A percentile compares a stretch with the other conserved stretches of the same genome.
Evolutionary conservation across 2,329 filamentous ascomycete genomes (phyloP).

Genomic region (Passalora sequoiae): DNA sequence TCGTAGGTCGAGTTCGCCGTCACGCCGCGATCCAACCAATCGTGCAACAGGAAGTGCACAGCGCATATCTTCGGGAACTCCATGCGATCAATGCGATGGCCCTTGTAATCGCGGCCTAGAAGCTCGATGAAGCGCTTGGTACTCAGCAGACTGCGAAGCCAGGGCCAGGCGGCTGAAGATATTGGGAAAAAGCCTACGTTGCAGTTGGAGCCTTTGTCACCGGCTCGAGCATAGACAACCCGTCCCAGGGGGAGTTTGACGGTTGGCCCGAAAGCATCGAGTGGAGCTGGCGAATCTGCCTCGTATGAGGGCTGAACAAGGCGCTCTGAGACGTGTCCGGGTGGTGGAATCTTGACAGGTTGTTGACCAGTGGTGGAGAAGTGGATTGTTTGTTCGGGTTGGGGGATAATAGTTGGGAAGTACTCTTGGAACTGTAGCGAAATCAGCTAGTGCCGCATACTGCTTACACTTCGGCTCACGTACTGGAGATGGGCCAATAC

Average conservation of each 20-base stretch:
- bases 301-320: too few species aligned
- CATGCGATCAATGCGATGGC: conserved; percentile 34
- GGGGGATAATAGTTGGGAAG: too few species aligned
- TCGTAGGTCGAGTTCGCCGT: too few species aligned
- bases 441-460: too few species aligned
- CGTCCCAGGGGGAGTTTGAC: conserved; percentile 35
- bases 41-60: conserved; percentile 36
- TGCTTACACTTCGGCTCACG: too few species aligned
- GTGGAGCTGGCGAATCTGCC: conserved; percentile 24
- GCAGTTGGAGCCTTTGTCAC: conserved; percentile 32
- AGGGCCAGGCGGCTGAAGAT: conserved; percentile 26
- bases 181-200: conserved; percentile 39
- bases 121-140: conserved; percentile 24
- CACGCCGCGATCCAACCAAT: conserved; percentile 23
- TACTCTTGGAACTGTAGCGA: too few species aligned
- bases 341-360: too few species aligned
- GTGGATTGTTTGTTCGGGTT: too few species aligned
- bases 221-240: conserved; percentile 28
- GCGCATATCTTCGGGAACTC: conserved; percentile 37
- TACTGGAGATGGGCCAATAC: too few species aligned
- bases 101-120: conserved; percentile 29
- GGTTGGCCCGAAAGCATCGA: conserved; percentile 34
- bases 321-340: conserved; percentile 26
- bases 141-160: conserved; percentile 29
- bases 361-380: too few species aligned